phyloP scores from a whole-genome alignment of 1,139 yeast species.

The Martiniozyma asiatica region DNA sequence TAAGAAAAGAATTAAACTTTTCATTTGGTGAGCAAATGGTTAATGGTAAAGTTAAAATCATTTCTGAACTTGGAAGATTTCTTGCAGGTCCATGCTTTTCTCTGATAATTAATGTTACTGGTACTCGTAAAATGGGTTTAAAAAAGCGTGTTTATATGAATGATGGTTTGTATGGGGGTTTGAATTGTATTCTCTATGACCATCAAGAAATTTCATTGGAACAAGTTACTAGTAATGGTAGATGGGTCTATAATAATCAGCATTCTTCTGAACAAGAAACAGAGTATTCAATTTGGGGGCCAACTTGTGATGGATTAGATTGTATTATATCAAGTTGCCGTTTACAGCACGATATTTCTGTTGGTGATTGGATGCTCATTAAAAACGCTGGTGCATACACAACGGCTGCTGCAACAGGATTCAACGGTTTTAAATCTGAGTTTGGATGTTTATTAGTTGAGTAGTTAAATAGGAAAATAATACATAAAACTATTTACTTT shows the following conservation, averaged over 20 bases:
- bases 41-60: conserved; percentile 35
- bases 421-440: conserved; percentile 61
- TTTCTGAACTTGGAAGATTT: conserved; percentile 94
- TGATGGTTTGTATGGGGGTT: conserved; percentile 92
- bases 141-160: conserved; percentile 59
- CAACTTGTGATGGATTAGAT: conserved; percentile 95
- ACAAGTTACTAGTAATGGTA: conserved; percentile 44
- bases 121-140: conserved; percentile 39
- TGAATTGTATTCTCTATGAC: conserved; percentile 88
- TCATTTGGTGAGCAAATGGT: conserved; percentile 38
- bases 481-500: neutral
- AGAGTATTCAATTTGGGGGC: conserved; percentile 84
- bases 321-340: conserved; percentile 48
- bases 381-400: conserved; percentile 89
- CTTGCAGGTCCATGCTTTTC: conserved; percentile 82
- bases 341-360: conserved; percentile 49
- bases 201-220: conserved; percentile 72
- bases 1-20: conserved; percentile 42
- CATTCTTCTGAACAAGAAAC: conserved; percentile 2
- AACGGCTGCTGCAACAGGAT: conserved; percentile 74
- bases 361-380: conserved; percentile 92
- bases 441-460: conserved; percentile 18
- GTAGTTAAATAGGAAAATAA: neutral
- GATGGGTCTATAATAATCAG: conserved; percentile 24
- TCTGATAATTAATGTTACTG: conserved; percentile 74